Percentiles rank a stretch among this genome's conserved stretches.
Evolutionary conservation across 2,329 filamentous ascomycete genomes (phyloP).

Genomic region (Scedosporium boydii): DNA sequence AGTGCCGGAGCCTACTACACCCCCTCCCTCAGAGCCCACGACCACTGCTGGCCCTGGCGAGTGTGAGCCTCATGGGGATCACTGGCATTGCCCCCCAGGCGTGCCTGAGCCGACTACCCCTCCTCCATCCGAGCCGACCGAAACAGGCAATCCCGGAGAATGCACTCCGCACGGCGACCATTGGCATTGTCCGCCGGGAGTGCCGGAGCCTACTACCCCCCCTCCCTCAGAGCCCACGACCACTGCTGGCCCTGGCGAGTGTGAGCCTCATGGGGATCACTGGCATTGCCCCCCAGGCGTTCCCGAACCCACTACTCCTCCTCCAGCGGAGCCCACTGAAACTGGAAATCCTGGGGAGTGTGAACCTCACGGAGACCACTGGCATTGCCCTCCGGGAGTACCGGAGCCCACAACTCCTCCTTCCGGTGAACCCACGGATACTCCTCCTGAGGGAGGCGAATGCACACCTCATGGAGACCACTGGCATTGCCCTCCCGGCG

Average conservation of each 20-base stretch:
- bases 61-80: slow-evolving; percentile 10
- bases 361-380: slow-evolving; percentile 9
- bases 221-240: background rate
- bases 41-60: slow-evolving; percentile 5
- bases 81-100: slow-evolving; percentile 13
- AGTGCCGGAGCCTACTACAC: background rate
- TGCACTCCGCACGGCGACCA: slow-evolving; percentile 10
- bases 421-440: background rate
- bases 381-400: slow-evolving; percentile 12
- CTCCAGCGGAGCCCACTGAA: background rate
- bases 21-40: background rate
- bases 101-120: slow-evolving; percentile 8
- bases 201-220: slow-evolving; percentile 8
- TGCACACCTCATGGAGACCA: slow-evolving; percentile 10
- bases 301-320: slow-evolving; percentile 6
- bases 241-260: slow-evolving; percentile 3
- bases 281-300: slow-evolving; percentile 13
- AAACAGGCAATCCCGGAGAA: too few species aligned
- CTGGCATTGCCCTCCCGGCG: slow-evolving; percentile 12
- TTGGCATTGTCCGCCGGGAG: slow-evolving; percentile 12
- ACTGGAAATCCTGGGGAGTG: slow-evolving; percentile 7
- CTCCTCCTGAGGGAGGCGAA: background rate
- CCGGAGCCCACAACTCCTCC: background rate
- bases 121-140: too few species aligned
- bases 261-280: slow-evolving; percentile 10